phyloP scores from a whole-genome alignment of 306 rosid genomes.

The Acacia confusa region DNA sequence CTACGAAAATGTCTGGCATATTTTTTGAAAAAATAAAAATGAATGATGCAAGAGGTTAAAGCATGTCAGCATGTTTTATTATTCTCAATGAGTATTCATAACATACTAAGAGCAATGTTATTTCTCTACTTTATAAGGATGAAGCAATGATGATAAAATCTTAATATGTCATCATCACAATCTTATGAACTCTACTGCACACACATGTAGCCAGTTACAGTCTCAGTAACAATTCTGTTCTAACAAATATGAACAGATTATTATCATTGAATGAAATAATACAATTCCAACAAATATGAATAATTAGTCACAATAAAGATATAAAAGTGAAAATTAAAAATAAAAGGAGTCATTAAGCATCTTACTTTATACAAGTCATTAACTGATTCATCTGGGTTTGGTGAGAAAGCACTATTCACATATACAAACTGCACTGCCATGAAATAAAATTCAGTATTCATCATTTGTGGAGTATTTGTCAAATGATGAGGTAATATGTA shows the following conservation, averaged over 20 bases:
- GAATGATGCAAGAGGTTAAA: not conserved
- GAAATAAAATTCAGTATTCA: slow-evolving; percentile 29
- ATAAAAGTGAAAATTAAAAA: not conserved
- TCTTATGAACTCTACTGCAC: not conserved
- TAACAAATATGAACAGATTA: slow-evolving; percentile 14
- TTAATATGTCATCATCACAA: not conserved
- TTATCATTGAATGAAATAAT: not conserved
- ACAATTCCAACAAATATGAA: slow-evolving; percentile 13
- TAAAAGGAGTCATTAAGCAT: slow-evolving; percentile 12
- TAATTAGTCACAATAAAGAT: not conserved
- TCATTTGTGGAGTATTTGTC: slow-evolving; percentile 16
- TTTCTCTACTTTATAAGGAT: not conserved
- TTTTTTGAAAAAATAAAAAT: no score
- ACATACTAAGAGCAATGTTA: not conserved
- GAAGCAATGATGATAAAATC: not conserved
- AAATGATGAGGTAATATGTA: not conserved
- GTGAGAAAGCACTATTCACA: slow-evolving; percentile 91
- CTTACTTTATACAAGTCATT: slow-evolving; percentile 87
- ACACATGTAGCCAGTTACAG: not conserved
- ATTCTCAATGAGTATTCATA: not conserved
- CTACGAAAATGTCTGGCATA: not conserved
- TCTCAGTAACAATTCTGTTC: not conserved
- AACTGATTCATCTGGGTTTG: slow-evolving; percentile 88
- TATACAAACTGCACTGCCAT: slow-evolving; percentile 78
- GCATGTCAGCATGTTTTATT: not conserved